Evolutionary conservation across 768 basidiomycete species (phyloP), one percentile per base, ranked within the genome.

Genomic region (Suillus fuscotomentosus): DNA sequence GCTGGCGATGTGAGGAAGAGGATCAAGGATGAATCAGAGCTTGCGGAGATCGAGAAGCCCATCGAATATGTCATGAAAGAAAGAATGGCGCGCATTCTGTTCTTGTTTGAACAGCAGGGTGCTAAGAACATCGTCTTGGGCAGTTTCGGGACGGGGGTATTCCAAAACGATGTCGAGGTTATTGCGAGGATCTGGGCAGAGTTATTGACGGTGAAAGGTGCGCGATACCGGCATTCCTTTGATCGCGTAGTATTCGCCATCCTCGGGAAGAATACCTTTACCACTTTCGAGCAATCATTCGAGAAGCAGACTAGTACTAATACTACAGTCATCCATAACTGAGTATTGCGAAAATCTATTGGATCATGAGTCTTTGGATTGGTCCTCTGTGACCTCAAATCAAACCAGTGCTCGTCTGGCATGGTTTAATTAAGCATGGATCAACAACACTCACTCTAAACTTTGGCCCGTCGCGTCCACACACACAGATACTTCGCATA

Each of bases 81-180:
- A 73, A 81, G 90, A 38, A 91, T 92, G 85, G 87, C 77, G 1
- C 80, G 91, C 34, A 79, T 92, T 55, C 72, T 93, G 34, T 84
- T 78, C 62, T 77, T 91, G 38, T 88, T 91, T 71, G 85, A 91
- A 75, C 78, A 79, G 61, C 80, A 85, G 69, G 86, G 87, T 20
- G 83, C 82, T 20, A 80, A 77, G 70, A 81, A 86, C 68, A 66
- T 92, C 56, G 86, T 92, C 0, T 76, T 93, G 36, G 91, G 91
- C 39, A 87, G 86, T 68, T 93, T 90, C 72, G 91, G 91, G 14
- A 92, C 91, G 1, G 91, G 91, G 3, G 90, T 89, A 3, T 93
- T 92, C 75, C 80, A 79, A 62, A 93, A 93, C 74, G 77, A 82
- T 41, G 83, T 90, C 27, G 71, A 75, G 48, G 76, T 81, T 60